Evolutionary conservation across 2,329 filamentous ascomycete species (phyloP), one percentile per base, ranked within the genome.

Genomic region (Claviceps paspali): DNA sequence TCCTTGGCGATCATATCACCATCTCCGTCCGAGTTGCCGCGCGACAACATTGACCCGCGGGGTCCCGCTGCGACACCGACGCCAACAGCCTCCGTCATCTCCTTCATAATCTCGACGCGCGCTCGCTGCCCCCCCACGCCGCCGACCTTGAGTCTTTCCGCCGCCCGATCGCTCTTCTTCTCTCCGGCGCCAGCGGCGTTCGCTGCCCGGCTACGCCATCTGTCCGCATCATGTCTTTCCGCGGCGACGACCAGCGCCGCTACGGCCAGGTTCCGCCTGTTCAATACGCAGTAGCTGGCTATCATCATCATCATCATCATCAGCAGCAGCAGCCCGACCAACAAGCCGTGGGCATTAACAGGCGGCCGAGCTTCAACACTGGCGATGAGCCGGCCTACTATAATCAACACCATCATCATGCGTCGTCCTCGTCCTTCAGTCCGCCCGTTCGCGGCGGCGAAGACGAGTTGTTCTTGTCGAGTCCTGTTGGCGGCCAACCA

Each of bases 351-450:
- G 46, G 49, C 45, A 56, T 62, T 5, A 53, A 52, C 30, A 68
- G 81, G 46, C 70, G 74, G 45, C 70, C 73, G 34, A 88, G 80
- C 62, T 86, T 83, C 62, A 78, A 85, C 55, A 74, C 69, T 46
- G 82, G 79, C 45, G 83, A 91, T 55, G 82, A 88, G 54, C 63
- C 67, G 33, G 59, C 63, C 34, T 73, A 76, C 47, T 65, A 71
- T 47, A 52, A 59, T 36, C 53, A 52, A 36, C 49, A 54, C 36
- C 45, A 53, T 29, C 45, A 45, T 14, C 38, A 36, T 15, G 19
- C 27, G 3, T n/a, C 37, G 17, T 41, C 27, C 5, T n/a, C 37
- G 17, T 41, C 36, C 15, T 28, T 33, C 15, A 38, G 36, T n/a
- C 42, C 31, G 2, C 37, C 26, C 6, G 35, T n/a, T n/a, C 38